Base-by-base conservation (phyloP, 371 early-diverging fungal species). In the Nematocida displodere region DNA sequence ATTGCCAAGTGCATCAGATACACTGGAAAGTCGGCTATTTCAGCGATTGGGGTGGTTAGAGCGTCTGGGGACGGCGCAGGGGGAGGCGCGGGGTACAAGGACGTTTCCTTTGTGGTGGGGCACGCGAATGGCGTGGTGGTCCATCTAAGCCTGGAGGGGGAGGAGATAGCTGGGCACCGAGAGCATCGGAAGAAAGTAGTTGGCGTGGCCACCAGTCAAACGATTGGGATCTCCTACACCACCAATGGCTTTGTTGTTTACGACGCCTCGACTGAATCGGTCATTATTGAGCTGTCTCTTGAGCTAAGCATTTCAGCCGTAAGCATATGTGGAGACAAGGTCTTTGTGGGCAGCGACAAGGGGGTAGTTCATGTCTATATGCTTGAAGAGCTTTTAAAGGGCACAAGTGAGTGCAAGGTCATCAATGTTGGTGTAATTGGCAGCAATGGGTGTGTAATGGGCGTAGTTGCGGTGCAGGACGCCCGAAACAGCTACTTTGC, bases 341-440 rank as follows among this genome's bases (percentile, higher is more conserved):
- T 71, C 3, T 2, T 63, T 15, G 39, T 71, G n/a, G 56, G 75
- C 13, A 44, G 61, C 11, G 4, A 13, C 3, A 58, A 53, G 11
- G 75, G 75, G 37, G 54, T 71, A 58, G 33, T 59, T 3, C 75
- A 71, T 46, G 61, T 2, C 15, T 58, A 71, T 52, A 40, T 1
- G 11, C 39, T 50, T n/a, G 40, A 34, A n/a, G 50, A 61, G 22
- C 39, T 71, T 11, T 33, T 56, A 13, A 71, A 61, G 11, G 28
- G 47, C n/a, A 20, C 46, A 7, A 34, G 24, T 22, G 59, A 59
- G 0, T 17, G 44, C n/a, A n/a, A 5, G 1, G 22, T 66, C 22
- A 22, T 66, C 8, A 7, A 20, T 52, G 29, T 66, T 11, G 13
- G 26, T 3, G n/a, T n/a, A n/a, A n/a, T n/a, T n/a, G n/a, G n/a